These are phyloP conservation scores for Ilyonectria destructans DNA, from an alignment of 2,329 filamentous ascomycete species.

Conservation along the genomic window DNA sequence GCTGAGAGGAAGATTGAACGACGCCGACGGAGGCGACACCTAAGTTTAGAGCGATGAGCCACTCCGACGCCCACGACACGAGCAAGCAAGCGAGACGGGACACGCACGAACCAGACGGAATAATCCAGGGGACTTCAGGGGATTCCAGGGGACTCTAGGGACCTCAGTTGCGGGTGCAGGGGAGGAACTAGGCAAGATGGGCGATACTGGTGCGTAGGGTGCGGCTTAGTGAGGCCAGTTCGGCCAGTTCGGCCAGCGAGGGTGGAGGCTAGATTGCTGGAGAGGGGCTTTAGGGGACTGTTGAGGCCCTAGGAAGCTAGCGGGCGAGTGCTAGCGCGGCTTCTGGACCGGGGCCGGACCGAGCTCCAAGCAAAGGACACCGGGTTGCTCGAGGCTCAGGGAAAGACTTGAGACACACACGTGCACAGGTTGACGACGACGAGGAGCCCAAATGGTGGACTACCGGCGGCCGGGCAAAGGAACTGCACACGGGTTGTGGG, in stretches of 20 bases:
- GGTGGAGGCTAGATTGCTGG: slow-evolving; percentile 21
- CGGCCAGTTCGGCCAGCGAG: slow-evolving; percentile 19
- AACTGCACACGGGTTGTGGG: slow-evolving; percentile 2
- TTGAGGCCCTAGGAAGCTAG: slow-evolving; percentile 16
- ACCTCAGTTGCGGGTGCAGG: slow-evolving; percentile 20
- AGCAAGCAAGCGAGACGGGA: slow-evolving; percentile 39
- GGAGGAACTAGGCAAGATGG: not conserved
- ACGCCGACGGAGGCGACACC: slow-evolving; percentile 37
- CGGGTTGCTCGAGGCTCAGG: slow-evolving; percentile 22
- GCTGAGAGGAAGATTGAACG: slow-evolving; percentile 47
- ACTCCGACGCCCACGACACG: slow-evolving; percentile 43
- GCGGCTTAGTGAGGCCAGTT: slow-evolving; percentile 29
- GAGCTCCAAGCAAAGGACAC: slow-evolving; percentile 18
- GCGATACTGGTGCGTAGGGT: slow-evolving; percentile 14
- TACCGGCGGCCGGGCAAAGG: not conserved
- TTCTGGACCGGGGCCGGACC: slow-evolving; percentile 12
- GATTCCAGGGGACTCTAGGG: slow-evolving; percentile 37
- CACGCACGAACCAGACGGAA: slow-evolving; percentile 45
- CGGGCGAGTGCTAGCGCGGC: slow-evolving; percentile 18
- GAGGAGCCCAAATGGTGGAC: not conserved
- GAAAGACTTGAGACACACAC: slow-evolving; percentile 30
- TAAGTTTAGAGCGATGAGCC: slow-evolving; percentile 41
- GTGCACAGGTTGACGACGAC: slow-evolving; percentile 36
- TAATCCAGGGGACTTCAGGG: slow-evolving; percentile 42
- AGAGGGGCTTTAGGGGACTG: slow-evolving; percentile 18